phyloP scores from a whole-genome alignment of 1,284 basidiomycete genomes.

The Papiliotrema fonsecae region DNA sequence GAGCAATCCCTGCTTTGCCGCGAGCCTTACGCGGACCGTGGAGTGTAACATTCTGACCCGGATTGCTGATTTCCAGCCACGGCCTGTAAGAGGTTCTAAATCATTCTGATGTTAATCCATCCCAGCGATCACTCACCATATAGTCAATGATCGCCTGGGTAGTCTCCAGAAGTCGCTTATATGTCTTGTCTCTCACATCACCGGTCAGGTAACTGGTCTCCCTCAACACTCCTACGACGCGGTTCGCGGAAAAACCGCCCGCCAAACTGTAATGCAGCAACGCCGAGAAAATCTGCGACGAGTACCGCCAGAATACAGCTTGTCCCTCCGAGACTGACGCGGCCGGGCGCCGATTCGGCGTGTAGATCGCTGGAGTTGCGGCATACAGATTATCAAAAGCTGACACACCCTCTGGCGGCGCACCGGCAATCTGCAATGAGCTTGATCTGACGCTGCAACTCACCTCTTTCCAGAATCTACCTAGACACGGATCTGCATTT shows the following conservation, averaged over 20 bases:
- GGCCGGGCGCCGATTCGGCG: constrained; percentile 4
- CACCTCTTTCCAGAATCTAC: constrained; percentile 17
- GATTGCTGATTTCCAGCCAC: constrained; percentile 22
- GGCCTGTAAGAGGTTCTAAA: constrained; percentile 20
- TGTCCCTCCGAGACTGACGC: constrained; percentile 17
- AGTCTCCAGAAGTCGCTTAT: constrained; percentile 22
- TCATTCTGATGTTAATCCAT: constrained; percentile 14
- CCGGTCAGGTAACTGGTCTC: constrained; percentile 26
- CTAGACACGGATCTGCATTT: constrained; percentile 5
- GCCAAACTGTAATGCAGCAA: constrained; percentile 22
- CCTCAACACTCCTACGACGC: constrained; percentile 17
- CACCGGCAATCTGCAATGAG: constrained; percentile 1
- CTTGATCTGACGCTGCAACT: neutral
- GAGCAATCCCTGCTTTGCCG: constrained; percentile 8
- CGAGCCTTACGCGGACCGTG: constrained; percentile 15
- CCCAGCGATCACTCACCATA: constrained; percentile 14
- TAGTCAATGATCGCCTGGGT: constrained; percentile 26
- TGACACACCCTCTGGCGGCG: neutral
- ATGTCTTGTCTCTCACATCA: constrained; percentile 17
- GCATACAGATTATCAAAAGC: neutral
- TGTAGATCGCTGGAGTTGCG: neutral
- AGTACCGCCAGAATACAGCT: constrained; percentile 26
- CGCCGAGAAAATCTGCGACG: constrained; percentile 20
- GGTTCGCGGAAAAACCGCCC: constrained; percentile 20
- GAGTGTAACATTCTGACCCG: constrained; percentile 21